phyloP scores from a whole-genome alignment of 2,329 filamentous ascomycete species.

The Pseudofabraea citricarpa region DNA sequence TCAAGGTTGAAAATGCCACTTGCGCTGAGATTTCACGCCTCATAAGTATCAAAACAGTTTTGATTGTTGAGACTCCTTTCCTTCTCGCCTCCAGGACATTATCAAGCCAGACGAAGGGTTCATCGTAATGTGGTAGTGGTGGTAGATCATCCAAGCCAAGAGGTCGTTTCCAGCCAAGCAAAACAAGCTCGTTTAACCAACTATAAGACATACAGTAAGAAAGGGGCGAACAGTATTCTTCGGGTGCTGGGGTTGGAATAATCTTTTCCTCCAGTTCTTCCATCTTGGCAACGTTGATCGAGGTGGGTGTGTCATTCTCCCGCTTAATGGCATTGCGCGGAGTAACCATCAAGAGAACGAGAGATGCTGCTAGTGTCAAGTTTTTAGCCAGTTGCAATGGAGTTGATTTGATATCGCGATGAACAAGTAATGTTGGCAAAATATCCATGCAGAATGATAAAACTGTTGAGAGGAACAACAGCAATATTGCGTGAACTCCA shows the following conservation, averaged over 20 bases:
- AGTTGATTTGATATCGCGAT: not conserved
- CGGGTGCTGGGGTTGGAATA: not conserved
- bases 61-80: not conserved
- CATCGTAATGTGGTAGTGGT: not conserved
- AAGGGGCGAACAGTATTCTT: not conserved
- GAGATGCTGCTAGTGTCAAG: not conserved
- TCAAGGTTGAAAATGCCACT: not conserved
- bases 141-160: not conserved
- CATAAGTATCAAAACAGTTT: not conserved
- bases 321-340: not conserved
- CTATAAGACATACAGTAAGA: not conserved
- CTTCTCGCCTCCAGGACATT: not conserved
- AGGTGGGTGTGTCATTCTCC: not conserved
- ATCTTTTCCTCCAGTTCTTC: not conserved
- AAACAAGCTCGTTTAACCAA: not conserved
- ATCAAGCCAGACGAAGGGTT: constrained; percentile 1
- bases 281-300: not conserved
- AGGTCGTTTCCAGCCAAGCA: not conserved
- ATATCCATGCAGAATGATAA: not conserved
- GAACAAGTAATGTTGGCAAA: not conserved
- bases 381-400: not conserved
- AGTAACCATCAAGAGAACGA: not conserved
- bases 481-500: not conserved
- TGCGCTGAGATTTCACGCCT: not conserved
- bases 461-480: not conserved